Conservation (phyloP, 345 rosid species). For the Eucalyptus sideroxylon region DNA sequence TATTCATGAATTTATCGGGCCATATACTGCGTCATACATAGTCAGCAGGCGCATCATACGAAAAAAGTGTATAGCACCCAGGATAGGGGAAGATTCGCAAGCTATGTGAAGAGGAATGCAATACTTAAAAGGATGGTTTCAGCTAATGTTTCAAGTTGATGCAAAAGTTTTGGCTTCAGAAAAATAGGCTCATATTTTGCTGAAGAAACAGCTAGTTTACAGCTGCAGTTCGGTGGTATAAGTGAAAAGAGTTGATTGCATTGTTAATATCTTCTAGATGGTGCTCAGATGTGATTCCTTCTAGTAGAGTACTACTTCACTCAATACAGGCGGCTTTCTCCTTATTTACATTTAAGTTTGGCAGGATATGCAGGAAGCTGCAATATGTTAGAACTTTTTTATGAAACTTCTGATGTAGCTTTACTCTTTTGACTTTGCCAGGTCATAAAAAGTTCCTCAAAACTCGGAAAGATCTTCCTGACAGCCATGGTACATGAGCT, state of each 20-base stretch:
- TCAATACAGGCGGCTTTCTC: background rate
- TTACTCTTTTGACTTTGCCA: conserved; percentile 5
- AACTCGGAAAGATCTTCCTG: conserved; percentile 71
- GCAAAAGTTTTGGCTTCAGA: background rate
- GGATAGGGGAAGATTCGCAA: background rate
- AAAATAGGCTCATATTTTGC: background rate
- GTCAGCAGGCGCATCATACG: background rate
- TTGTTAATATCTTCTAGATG: background rate
- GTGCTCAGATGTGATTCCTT: background rate
- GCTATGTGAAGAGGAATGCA: background rate
- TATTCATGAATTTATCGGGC: background rate
- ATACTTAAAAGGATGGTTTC: background rate
- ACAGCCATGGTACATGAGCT: conserved; percentile 93
- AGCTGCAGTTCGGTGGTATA: too few relatives aligned
- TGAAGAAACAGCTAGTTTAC: background rate
- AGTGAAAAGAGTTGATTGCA: background rate
- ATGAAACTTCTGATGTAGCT: background rate
- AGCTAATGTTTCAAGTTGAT: background rate
- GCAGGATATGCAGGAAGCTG: background rate
- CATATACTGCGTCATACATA: background rate
- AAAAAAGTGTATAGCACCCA: background rate
- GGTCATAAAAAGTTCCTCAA: conserved; percentile 72
- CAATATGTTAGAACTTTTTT: background rate
- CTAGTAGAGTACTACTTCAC: background rate
- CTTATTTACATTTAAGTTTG: background rate